Conservation (phyloP, 108 stramenopile species). For the Epipyxis sp. region DNA sequence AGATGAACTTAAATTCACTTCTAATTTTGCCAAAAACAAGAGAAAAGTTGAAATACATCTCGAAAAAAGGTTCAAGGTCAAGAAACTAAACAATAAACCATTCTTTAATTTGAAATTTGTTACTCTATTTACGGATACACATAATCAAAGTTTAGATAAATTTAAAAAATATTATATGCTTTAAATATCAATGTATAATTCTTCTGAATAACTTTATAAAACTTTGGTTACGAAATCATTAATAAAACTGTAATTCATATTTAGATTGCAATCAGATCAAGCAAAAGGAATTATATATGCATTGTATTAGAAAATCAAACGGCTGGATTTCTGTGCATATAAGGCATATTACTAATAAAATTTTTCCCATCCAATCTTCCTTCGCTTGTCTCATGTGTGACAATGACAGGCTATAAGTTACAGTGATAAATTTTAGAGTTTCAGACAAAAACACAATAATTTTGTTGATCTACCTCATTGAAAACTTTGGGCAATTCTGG, state of each 20-base stretch:
- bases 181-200: background rate
- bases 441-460: background rate
- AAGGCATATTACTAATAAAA: conserved; percentile 52
- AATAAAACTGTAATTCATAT: background rate
- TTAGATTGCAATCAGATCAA: too few relatives aligned
- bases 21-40: conserved; percentile 48
- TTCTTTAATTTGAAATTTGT: too few relatives aligned
- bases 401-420: conserved; percentile 36
- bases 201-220: background rate
- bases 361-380: conserved; percentile 52
- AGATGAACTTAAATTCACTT: too few relatives aligned
- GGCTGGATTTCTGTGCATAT: conserved; percentile 59
- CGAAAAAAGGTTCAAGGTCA: background rate
- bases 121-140: background rate
- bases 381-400: conserved; percentile 51
- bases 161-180: background rate
- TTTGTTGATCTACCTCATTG: background rate
- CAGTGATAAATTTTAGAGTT: background rate
- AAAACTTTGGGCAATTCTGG: conserved; percentile 31
- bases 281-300: too few relatives aligned
- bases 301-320: too few relatives aligned
- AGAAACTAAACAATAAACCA: too few relatives aligned
- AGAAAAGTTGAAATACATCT: background rate
- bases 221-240: background rate
- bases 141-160: background rate